Evolutionary conservation across 2,329 filamentous ascomycete genomes (phyloP).

Genomic region (Talaromyces rugulosus): DNA sequence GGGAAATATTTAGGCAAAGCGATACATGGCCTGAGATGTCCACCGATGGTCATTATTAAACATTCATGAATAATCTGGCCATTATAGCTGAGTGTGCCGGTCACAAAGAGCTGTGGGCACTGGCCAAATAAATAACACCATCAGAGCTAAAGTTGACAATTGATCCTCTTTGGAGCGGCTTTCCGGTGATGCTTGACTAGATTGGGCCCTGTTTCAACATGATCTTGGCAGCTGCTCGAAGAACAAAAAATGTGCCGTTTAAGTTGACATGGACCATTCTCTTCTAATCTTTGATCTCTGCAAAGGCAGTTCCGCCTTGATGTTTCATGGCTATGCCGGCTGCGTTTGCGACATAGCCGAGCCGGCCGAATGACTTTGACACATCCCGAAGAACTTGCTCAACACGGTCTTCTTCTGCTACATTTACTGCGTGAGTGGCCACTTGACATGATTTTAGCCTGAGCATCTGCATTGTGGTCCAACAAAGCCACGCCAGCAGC

Average conservation of each 20-base stretch:
- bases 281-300: conserved; percentile 33
- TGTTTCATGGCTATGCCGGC: conserved; percentile 45
- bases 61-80: no score
- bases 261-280: conserved; percentile 42
- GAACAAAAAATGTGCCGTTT: conserved; percentile 40
- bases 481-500: not conserved
- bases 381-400: conserved; percentile 12
- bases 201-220: conserved; percentile 45
- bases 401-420: not conserved
- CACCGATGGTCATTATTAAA: no score
- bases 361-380: conserved; percentile 37
- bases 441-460: not conserved
- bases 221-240: conserved; percentile 37
- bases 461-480: not conserved
- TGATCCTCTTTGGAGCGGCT: conserved; percentile 22
- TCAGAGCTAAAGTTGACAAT: conserved; percentile 48
- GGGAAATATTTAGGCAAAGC: no score
- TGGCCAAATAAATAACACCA: conserved; percentile 49
- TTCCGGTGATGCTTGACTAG: conserved; percentile 30
- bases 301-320: conserved; percentile 18
- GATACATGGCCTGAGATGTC: no score
- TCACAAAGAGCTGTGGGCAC: conserved; percentile 5
- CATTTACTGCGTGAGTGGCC: not conserved
- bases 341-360: conserved; percentile 57
- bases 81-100: not conserved